Percentiles rank a stretch among this genome's conserved stretches.
Evolutionary conservation across 139 green algal genomes (phyloP).

Genomic region (Chlamydomonas sphaeroides): DNA sequence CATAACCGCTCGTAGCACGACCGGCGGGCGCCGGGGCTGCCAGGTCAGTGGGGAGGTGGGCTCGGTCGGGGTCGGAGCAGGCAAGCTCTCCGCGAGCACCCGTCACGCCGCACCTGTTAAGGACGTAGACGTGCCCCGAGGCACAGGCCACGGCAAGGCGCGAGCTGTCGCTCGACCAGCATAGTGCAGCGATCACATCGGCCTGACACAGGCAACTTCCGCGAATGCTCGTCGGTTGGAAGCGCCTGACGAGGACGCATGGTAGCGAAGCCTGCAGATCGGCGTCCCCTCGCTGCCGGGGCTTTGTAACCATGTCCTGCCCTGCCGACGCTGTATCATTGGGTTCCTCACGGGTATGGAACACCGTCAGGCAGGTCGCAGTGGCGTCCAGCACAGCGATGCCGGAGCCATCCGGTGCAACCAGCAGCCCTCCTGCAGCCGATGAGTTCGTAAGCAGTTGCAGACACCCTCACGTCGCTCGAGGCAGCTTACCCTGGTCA

Average conservation of each 20-base stretch:
- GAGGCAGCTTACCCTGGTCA: too few relatives aligned
- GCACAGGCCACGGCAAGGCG: constrained; percentile 9
- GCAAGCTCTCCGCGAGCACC: too few relatives aligned
- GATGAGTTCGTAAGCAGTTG: too few relatives aligned
- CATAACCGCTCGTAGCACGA: too few relatives aligned
- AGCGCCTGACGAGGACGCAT: background rate
- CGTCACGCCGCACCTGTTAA: constrained; percentile 32
- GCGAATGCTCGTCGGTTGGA: background rate
- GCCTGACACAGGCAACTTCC: background rate
- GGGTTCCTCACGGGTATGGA: background rate
- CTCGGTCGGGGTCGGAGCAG: too few relatives aligned
- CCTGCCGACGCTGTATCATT: too few relatives aligned
- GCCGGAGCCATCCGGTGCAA: constrained; percentile 8
- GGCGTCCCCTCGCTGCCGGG: background rate
- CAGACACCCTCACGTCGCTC: too few relatives aligned
- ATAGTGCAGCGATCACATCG: background rate
- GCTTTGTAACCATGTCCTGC: background rate
- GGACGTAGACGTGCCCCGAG: constrained; percentile 25
- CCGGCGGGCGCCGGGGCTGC: too few relatives aligned
- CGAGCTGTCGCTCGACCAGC: constrained; percentile 3
- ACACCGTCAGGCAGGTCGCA: constrained; percentile 1
- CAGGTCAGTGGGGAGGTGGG: too few relatives aligned
- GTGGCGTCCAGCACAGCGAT: constrained; percentile 21
- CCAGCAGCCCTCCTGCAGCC: constrained; percentile 20
- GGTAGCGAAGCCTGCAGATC: too few relatives aligned